phyloP scores from a whole-genome alignment of 2,329 filamentous ascomycete genomes.

The Penicillium nordicum region DNA sequence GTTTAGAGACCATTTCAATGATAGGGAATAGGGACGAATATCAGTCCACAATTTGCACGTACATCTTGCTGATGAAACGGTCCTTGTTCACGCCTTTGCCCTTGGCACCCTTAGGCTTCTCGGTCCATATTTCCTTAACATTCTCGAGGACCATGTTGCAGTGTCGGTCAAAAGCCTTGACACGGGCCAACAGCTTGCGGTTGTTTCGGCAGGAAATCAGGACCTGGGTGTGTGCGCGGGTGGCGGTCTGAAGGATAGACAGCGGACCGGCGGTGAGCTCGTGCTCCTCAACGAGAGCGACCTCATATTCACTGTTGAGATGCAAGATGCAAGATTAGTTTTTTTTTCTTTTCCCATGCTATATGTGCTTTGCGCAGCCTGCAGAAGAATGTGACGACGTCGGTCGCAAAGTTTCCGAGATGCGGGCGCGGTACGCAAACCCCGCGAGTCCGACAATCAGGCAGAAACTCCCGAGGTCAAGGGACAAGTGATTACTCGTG shows the following conservation, averaged over 20 bases:
- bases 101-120: constrained; percentile 80
- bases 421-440: constrained; percentile 6
- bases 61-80: constrained; percentile 97
- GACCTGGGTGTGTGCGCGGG: constrained; percentile 90
- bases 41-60: constrained; percentile 36
- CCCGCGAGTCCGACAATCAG: constrained; percentile 9
- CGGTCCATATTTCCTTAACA: constrained; percentile 99
- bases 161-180: constrained; percentile 97
- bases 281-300: constrained; percentile 75
- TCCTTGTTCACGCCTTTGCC: constrained; percentile 98
- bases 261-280: constrained; percentile 77
- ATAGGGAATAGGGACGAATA: neutral
- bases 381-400: constrained; percentile 18
- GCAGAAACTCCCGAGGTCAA: constrained; percentile 4
- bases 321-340: constrained; percentile 22
- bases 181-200: constrained; percentile 91
- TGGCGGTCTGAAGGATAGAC: constrained; percentile 94
- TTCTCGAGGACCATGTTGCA: constrained; percentile 99
- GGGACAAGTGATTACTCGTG: constrained; percentile 1
- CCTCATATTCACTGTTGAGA: constrained; percentile 74
- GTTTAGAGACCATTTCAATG: neutral
- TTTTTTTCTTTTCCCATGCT: neutral
- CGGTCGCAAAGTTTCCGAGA: constrained; percentile 10
- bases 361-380: constrained; percentile 14
- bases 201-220: constrained; percentile 98